These are phyloP conservation scores for Thalassiosira ordinaria DNA, from an alignment of 352 stramenopile species.

Conservation along the genomic window DNA sequence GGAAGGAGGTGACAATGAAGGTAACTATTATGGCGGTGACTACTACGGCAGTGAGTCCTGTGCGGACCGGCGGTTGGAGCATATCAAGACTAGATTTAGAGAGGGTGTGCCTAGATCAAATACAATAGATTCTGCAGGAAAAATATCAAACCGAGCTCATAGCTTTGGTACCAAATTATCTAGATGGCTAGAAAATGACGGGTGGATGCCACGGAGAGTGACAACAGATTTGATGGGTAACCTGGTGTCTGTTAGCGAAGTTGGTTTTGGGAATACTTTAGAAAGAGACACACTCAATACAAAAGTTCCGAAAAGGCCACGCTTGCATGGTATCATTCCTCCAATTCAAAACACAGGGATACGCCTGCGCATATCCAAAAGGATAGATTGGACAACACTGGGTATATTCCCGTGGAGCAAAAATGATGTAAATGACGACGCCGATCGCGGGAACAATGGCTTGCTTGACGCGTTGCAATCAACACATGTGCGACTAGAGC, in stretches of 20 bases:
- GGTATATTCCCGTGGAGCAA: slow-evolving; percentile 56
- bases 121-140: too few relatives aligned
- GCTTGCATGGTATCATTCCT: slow-evolving; percentile 1
- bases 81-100: slow-evolving; percentile 36
- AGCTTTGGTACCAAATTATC: slow-evolving; percentile 14
- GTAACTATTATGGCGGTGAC: slow-evolving; percentile 23
- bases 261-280: slow-evolving; percentile 24
- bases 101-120: slow-evolving; percentile 19
- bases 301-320: neutral
- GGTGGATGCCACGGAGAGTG: slow-evolving; percentile 45
- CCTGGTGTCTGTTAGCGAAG: slow-evolving; percentile 41
- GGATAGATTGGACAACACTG: slow-evolving; percentile 50
- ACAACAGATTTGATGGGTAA: slow-evolving; percentile 44
- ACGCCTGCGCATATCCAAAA: slow-evolving; percentile 49
- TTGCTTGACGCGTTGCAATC: slow-evolving; percentile 9
- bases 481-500: slow-evolving; percentile 36
- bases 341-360: slow-evolving; percentile 30
- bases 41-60: slow-evolving; percentile 12
- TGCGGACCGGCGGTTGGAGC: slow-evolving; percentile 23
- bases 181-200: slow-evolving; percentile 53
- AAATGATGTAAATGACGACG: slow-evolving; percentile 1
- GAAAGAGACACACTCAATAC: neutral
- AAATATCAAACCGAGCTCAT: neutral
- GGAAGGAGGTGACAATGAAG: slow-evolving; percentile 15
- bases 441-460: neutral